Base-by-base conservation (phyloP, 2,329 filamentous ascomycete species). In the Neoscytalidium dimidiatum region DNA sequence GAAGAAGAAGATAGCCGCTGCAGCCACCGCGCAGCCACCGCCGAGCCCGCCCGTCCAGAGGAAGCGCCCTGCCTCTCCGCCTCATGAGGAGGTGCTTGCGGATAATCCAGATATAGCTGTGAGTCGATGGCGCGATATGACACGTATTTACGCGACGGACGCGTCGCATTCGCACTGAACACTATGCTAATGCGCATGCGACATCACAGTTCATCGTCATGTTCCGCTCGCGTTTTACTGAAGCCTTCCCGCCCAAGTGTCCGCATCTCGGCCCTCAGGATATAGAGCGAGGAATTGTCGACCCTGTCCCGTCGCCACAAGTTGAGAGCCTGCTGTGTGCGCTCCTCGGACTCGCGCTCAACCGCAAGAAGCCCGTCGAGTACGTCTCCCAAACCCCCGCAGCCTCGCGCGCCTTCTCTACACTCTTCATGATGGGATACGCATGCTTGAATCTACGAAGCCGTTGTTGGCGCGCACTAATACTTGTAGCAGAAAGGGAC, bases 301-400 rank as follows among this genome's bases (percentile, higher is more conserved):
- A 94, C 75, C 80, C 85, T 56, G 80, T 89, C 23, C 94, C 94
- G 2, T 92, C 93, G 71, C 90, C 96, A 73, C 90, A 94, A 74
- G 89, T 92, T 52, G 94, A 98, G 81, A 86, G 89, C 70, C 88
- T 99, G 66, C 84, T 99, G 28, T 99, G 96, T 82, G 93, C 93
- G 68, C 80, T 99, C 69, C 83, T 99, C 49, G 90, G 91, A 33
- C 83, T 99, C 71, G 87, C 97, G 64, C 84, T 99, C 73, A 99
- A 99, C 79, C 90, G 95, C 78, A 98, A 99, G 84, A 97, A 99
- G 77, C 94, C 97, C 80, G 92, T 98, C 76, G 97, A 99, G 95
- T 98, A 87, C 79, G 92, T 82, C 69, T 67, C 68, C 74, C 74
- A 72, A n/a, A 64, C 28, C 35, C 31, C 31, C 44, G 49, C 17